Evolutionary conservation across 257 asterid genomes (phyloP).

Genomic region (Thymus mandschuricus): DNA sequence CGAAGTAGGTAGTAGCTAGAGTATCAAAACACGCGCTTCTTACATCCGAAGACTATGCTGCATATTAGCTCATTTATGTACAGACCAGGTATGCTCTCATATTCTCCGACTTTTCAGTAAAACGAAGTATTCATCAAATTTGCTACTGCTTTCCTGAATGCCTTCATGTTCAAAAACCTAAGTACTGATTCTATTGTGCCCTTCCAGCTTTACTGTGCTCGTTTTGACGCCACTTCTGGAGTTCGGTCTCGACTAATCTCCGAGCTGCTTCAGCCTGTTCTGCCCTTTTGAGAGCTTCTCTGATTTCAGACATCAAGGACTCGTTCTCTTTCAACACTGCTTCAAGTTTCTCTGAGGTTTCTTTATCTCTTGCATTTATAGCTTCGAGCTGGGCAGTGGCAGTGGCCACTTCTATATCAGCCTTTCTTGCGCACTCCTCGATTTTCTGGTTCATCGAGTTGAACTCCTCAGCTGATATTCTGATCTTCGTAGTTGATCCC

Average conservation of each 20-base stretch:
- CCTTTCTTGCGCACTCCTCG: slow-evolving; percentile 41
- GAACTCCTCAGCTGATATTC: slow-evolving; percentile 50
- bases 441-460: slow-evolving; percentile 49
- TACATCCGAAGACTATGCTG: slow-evolving; percentile 22
- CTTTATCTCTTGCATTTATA: slow-evolving; percentile 46
- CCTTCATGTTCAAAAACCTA: slow-evolving; percentile 17
- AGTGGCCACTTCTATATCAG: slow-evolving; percentile 58
- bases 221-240: slow-evolving; percentile 54
- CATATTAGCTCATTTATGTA: slow-evolving; percentile 18
- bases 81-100: slow-evolving; percentile 11
- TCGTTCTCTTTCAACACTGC: slow-evolving; percentile 46
- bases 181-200: slow-evolving; percentile 14
- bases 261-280: slow-evolving; percentile 75
- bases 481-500: slow-evolving; percentile 41
- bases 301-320: slow-evolving; percentile 49
- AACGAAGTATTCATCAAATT: slow-evolving; percentile 21
- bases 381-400: slow-evolving; percentile 55
- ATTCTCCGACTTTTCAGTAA: background rate
- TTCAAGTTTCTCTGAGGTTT: slow-evolving; percentile 42
- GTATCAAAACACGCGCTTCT: slow-evolving; percentile 26
- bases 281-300: slow-evolving; percentile 63
- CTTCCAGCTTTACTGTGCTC: slow-evolving; percentile 41
- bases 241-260: slow-evolving; percentile 55
- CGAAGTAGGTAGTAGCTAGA: slow-evolving; percentile 13
- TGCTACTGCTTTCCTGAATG: slow-evolving; percentile 32